Evolutionary conservation across 495 filamentous ascomycete genomes (phyloP).

Genomic region (Tuber microsphaerosporum): DNA sequence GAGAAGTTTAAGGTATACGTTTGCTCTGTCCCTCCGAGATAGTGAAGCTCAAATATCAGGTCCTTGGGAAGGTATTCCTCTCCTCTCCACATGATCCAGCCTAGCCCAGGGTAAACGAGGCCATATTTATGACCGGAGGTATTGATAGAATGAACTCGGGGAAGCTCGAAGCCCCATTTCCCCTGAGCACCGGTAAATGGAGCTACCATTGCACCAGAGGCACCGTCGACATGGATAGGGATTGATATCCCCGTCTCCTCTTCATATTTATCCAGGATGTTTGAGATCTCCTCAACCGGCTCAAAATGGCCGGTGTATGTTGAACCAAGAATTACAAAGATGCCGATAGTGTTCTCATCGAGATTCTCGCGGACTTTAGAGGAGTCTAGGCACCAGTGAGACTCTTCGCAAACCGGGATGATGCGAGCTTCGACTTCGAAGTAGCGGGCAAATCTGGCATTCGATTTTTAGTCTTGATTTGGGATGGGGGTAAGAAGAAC

Average conservation of each 20-base stretch:
- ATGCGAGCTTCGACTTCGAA: conserved; percentile 72
- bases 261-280: conserved; percentile 61
- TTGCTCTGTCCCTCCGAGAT: conserved; percentile 66
- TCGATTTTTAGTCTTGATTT: conserved; percentile 4
- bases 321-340: conserved; percentile 67
- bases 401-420: conserved; percentile 58
- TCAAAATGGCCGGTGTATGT: conserved; percentile 75
- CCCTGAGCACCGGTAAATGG: conserved; percentile 60
- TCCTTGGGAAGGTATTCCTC: conserved; percentile 61
- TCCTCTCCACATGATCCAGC: conserved; percentile 71
- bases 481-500: conserved; percentile 5
- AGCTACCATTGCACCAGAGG: conserved; percentile 65
- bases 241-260: conserved; percentile 58
- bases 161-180: conserved; percentile 60
- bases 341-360: conserved; percentile 71
- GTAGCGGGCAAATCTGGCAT: conserved; percentile 54
- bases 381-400: conserved; percentile 57
- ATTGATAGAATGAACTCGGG: conserved; percentile 69
- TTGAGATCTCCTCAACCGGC: conserved; percentile 61
- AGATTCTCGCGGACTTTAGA: conserved; percentile 58
- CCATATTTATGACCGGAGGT: conserved; percentile 69
- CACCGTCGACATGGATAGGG: conserved; percentile 70
- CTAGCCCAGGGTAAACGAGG: conserved; percentile 63
- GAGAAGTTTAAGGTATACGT: conserved; percentile 73
- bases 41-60: conserved; percentile 67